Base-by-base conservation (phyloP, 148 eudicot genomes). In the Pharnaceum exiguum region DNA sequence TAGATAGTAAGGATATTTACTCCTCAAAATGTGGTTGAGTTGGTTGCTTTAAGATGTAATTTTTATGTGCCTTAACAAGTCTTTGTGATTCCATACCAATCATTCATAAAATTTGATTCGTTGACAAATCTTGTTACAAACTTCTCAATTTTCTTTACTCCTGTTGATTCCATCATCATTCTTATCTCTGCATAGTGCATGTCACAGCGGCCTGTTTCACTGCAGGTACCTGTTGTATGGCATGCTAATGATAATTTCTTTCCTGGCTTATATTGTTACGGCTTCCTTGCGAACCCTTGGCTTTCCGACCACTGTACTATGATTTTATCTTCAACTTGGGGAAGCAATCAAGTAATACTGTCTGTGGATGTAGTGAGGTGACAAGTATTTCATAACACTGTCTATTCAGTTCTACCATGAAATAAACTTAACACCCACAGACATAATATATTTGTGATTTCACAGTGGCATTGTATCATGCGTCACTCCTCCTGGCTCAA, bases 251-350 rank as follows among this genome's bases (percentile, higher is more conserved):
- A 86, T 75, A 80, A 66, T 52, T 69, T 73, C 70, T 82, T 86
- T 51, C 94, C 94, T 23, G 89, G 94, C 54, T 67, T 86, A 17
- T 86, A 86, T 62, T 75, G 73, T 55, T 62, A 67, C 7, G 55
- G 42, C 59, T 58, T 80, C 32, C 89, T 75, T 21, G 7, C 51
- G 38, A 73, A 71, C 11, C 89, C 89, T 24, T 86, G 88, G 88
- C 94, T 86, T 69, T 80, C 84, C 53, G 94, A 86, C 78, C 89
- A 84, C 42, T 60, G 37, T 52, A 80, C 94, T 4, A 73, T 86
- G 76, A 67, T 86, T 46, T 51, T 82, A 27, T 71, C 89, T 29
- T 80, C 94, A 40, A 35, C 60, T 44, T 86, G 94, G 94, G 64
- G 79, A 53, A 86, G 94, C 71, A 54, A 70, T 60, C 70, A 75